Percentiles rank a stretch among this genome's conserved stretches.
Evolutionary conservation across 2,329 filamentous ascomycete species (phyloP).

Genomic region (Dothistroma septosporum): DNA sequence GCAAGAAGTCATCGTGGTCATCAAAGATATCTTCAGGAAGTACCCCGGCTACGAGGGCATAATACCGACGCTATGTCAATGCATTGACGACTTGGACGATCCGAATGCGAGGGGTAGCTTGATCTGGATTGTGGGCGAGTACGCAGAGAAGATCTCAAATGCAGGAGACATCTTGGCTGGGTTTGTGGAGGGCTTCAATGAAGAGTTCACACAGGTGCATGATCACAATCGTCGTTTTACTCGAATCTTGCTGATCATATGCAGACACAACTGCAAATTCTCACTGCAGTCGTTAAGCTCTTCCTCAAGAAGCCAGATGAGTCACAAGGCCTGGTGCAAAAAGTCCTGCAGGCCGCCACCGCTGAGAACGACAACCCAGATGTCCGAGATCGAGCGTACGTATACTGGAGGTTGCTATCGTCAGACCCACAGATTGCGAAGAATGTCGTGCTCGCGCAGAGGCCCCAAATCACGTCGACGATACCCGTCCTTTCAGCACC

Average conservation of each 20-base stretch:
- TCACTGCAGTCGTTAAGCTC: constrained; percentile 94
- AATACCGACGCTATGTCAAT: constrained; percentile 91
- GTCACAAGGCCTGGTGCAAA: constrained; percentile 86
- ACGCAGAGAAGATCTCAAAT: constrained; percentile 98
- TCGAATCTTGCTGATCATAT: constrained; percentile 38
- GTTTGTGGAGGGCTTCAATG: constrained; percentile 91
- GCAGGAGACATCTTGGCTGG: constrained; percentile 88
- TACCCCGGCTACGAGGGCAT: constrained; percentile 98
- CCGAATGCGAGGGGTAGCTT: constrained; percentile 83
- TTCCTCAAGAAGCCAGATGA: constrained; percentile 96
- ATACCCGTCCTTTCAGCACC: constrained; percentile 82
- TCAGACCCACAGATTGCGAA: constrained; percentile 88
- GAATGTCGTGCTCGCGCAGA: constrained; percentile 87
- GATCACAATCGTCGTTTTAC: background rate
- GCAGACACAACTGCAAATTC: constrained; percentile 93
- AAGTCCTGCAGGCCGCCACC: constrained; percentile 87
- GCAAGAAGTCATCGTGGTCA: constrained; percentile 96
- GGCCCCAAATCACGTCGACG: constrained; percentile 89
- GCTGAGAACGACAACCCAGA: constrained; percentile 96
- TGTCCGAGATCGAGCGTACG: constrained; percentile 92
- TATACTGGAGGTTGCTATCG: constrained; percentile 95
- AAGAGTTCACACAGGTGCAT: constrained; percentile 87
- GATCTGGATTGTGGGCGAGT: constrained; percentile 99
- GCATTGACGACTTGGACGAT: constrained; percentile 95
- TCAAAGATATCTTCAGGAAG: constrained; percentile 96